Evolutionary conservation across 2,329 filamentous ascomycete genomes (phyloP).

Genomic region (Neofusicoccum cordaticola): DNA sequence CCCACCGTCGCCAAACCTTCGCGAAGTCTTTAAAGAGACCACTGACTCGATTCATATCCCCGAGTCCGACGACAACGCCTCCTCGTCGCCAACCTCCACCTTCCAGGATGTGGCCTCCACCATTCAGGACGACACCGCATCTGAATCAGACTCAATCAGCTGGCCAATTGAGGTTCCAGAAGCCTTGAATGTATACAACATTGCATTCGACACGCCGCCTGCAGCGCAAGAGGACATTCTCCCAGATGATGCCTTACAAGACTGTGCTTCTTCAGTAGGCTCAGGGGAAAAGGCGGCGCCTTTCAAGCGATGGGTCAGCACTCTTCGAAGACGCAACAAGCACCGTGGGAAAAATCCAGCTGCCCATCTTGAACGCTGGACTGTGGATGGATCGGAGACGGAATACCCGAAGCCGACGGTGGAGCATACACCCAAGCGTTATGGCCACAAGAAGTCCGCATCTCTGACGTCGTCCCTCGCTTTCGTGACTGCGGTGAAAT

Average conservation of each 20-base stretch:
- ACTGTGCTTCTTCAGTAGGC: background rate
- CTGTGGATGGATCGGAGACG: slow-evolving; percentile 28
- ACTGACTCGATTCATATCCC: slow-evolving; percentile 6
- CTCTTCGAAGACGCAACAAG: slow-evolving; percentile 58
- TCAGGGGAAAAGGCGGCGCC: slow-evolving; percentile 33
- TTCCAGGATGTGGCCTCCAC: slow-evolving; percentile 4
- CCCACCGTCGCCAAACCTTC: slow-evolving; percentile 16
- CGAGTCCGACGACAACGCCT: background rate
- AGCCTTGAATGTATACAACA: background rate
- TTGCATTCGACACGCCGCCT: background rate
- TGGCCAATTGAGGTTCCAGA: slow-evolving; percentile 4
- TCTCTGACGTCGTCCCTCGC: slow-evolving; percentile 74
- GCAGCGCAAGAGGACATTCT: background rate
- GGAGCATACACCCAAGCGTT: slow-evolving; percentile 14
- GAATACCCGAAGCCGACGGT: background rate
- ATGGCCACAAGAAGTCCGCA: slow-evolving; percentile 39
- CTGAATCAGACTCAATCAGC: background rate
- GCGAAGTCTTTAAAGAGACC: slow-evolving; percentile 2
- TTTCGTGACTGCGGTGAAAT: slow-evolving; percentile 78
- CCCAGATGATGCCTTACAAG: background rate
- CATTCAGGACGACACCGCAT: background rate
- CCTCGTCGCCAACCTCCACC: background rate
- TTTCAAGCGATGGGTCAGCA: slow-evolving; percentile 73
- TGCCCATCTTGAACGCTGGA: slow-evolving; percentile 34
- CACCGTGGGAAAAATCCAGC: slow-evolving; percentile 36